Percentiles rank a stretch among this genome's conserved stretches.
Conservation (phyloP, 192 early-diverging fungal species). For the Coemansia sp. region DNA sequence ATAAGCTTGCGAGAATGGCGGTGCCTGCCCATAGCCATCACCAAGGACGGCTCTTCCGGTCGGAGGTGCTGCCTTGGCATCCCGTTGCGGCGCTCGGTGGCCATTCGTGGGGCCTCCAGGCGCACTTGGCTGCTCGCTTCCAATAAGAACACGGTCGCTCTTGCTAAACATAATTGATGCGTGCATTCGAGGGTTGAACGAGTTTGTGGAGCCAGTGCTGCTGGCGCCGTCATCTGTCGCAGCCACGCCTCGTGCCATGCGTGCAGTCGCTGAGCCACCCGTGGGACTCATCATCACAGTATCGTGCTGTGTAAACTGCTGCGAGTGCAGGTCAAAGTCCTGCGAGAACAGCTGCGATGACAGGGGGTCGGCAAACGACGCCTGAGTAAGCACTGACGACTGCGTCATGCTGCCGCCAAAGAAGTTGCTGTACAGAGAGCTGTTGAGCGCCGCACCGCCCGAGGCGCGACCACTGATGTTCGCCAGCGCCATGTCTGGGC, state of each 20-base stretch:
- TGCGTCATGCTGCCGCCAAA: slow-evolving; percentile 21
- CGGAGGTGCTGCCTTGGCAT: not conserved
- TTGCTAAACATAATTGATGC: slow-evolving; percentile 55
- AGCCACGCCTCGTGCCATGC: not conserved
- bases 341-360: slow-evolving; percentile 46
- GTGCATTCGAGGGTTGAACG: slow-evolving; percentile 52
- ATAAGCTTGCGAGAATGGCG: slow-evolving; percentile 37
- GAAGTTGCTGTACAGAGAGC: slow-evolving; percentile 35
- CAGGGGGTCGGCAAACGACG: slow-evolving; percentile 31
- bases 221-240: not conserved
- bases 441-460: slow-evolving; percentile 6
- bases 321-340: slow-evolving; percentile 39
- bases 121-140: slow-evolving; percentile 1
- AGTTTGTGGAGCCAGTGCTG: slow-evolving; percentile 11
- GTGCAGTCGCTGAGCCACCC: not conserved
- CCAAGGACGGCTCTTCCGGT: not conserved
- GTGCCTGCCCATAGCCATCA: slow-evolving; percentile 22
- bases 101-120: not conserved
- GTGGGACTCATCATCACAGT: slow-evolving; percentile 37
- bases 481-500: not conserved
- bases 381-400: slow-evolving; percentile 35
- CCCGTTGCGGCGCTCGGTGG: not conserved
- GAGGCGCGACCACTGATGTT: not conserved
- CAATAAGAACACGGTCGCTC: slow-evolving; percentile 47
- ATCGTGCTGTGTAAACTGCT: slow-evolving; percentile 49